Base-by-base conservation (phyloP, 139 green algal species). In the Coelastrella sp. region DNA sequence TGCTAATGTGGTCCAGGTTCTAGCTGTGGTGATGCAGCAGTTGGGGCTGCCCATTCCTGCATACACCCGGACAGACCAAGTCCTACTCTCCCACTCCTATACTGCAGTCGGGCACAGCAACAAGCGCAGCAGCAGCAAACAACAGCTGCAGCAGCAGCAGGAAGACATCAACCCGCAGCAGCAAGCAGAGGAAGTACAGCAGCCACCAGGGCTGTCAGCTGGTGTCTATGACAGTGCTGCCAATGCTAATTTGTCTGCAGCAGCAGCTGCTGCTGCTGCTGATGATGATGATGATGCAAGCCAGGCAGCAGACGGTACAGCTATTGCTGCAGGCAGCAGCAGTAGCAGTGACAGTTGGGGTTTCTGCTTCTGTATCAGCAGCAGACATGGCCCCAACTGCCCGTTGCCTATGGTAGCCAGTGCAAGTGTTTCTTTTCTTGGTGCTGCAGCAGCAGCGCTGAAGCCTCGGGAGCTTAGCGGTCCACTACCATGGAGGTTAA, bases 351-450 rank as follows among this genome's bases (percentile, higher is more conserved):
- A 38, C 40, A 59, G 68, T 30, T 86, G 79, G 57, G 72, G 53
- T 35, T 89, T 93, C 37, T 85, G 59, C 0, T 50, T 95, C 4
- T 71, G 21, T 11, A 84, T 96, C 30, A 37, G 63, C 43, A 95
- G 89, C 76, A 45, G 72, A 38, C 89, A 94, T 68, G 92, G 93
- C 2, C 25, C 43, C 0, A 77, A 71, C 15, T 93, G 90, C 75
- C 84, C 88, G 0, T 41, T 95, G 81, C 93, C 93, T 4, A 87
- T 96, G 60, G 69, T 94, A 5, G 78, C 60, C 2, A 76, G 60
- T n/a, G 60, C 60, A 45, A 41, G 27, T 34, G 80, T 69, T n/a
- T 37, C 45, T 25, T 69, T 43, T 27, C 34, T 38, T 2, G 66
- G 66, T 3, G 17, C n/a, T 62, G 80, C 79, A 77, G 80, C 64